Evolutionary conservation across 2,329 filamentous ascomycete genomes (phyloP).

Genomic region (Fusarium fracticaudum): DNA sequence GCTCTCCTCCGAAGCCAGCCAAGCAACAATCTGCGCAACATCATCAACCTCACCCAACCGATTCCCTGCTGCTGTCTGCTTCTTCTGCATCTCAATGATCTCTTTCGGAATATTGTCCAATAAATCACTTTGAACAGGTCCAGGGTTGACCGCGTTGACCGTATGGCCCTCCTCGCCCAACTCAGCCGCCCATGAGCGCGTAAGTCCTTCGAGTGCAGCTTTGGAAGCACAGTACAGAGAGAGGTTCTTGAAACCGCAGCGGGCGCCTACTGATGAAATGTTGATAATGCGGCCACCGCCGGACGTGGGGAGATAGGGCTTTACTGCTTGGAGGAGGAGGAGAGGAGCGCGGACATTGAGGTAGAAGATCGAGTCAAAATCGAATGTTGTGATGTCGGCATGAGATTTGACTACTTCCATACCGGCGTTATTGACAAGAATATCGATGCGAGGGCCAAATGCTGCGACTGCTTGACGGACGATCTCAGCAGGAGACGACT

Average conservation of each 20-base stretch:
- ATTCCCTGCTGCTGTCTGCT: conserved; percentile 59
- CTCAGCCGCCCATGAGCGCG: conserved; percentile 67
- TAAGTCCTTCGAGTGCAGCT: conserved; percentile 50
- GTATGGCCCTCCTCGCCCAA: conserved; percentile 59
- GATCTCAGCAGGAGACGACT: not conserved
- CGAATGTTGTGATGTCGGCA: not conserved
- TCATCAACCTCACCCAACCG: conserved; percentile 63
- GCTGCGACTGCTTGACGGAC: not conserved
- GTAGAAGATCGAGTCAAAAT: conserved; percentile 27
- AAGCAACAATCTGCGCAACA: conserved; percentile 65
- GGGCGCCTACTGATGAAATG: conserved; percentile 17
- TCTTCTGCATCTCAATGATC: conserved; percentile 24
- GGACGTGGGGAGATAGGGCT: not conserved
- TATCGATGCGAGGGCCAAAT: conserved; percentile 13
- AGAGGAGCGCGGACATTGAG: conserved; percentile 29
- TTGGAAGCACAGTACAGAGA: conserved; percentile 29
- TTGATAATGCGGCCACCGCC: conserved; percentile 24
- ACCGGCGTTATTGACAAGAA: conserved; percentile 22
- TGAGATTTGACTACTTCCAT: conserved; percentile 23
- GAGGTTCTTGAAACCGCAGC: conserved; percentile 18
- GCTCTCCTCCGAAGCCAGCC: conserved; percentile 60
- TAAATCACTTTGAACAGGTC: conserved; percentile 68
- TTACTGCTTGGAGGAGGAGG: conserved; percentile 9
- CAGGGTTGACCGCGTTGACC: conserved; percentile 69
- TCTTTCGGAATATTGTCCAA: conserved; percentile 52